Evolutionary conservation across 805 yeast species (phyloP), one percentile per base, ranked within the genome.

Genomic region (Schwanniomyces polymorphus): DNA sequence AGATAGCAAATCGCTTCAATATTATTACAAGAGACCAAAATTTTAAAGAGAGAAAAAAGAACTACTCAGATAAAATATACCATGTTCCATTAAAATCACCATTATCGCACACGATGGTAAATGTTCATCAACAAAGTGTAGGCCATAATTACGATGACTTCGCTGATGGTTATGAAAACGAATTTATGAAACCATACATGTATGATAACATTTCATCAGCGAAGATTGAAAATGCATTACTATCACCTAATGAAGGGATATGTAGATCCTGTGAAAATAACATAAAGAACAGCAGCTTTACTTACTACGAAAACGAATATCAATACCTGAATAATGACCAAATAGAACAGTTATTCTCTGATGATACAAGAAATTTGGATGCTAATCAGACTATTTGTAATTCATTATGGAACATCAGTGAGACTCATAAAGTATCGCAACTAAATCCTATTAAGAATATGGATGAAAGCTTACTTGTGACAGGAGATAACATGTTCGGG

Each of bases 161-260:
- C 11, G 60, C 55, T 46, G 63, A 60, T 42, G 64, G 63, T 5
- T 60, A 60, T 46, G 53, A 51, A 38, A 45, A 51, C 37, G 46
- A 44, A 27, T 48, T 47, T 37, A 44, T 47, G 41, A 43, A 39
- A 16, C 43, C 44, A 8, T 38, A 47, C 18, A 28, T 41, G 12
- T 33, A 40, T 26, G 17, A 41, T 26, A 10, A 31, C 14, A 16
- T 31, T 7, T 5, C 25, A 14, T 28, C 31, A 31, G 38, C 43
- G 26, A 35, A 31, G 40, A 33, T 44, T 12, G 47, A 44, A 26
- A 38, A 40, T 4, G 21, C 40, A 9, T 46, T 48, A 6, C 31
- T 46, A 26, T 46, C 45, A 14, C 48, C 42, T 14, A 41, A 41
- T 27, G 45, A 48, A 16, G 45, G 25, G 11, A 37, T 31, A 16